A percentile compares a stretch with the other conserved stretches of the same genome.
These are phyloP conservation scores for Starmerella scarabaei DNA, from an alignment of 805 yeast species.

Conservation along the genomic window DNA sequence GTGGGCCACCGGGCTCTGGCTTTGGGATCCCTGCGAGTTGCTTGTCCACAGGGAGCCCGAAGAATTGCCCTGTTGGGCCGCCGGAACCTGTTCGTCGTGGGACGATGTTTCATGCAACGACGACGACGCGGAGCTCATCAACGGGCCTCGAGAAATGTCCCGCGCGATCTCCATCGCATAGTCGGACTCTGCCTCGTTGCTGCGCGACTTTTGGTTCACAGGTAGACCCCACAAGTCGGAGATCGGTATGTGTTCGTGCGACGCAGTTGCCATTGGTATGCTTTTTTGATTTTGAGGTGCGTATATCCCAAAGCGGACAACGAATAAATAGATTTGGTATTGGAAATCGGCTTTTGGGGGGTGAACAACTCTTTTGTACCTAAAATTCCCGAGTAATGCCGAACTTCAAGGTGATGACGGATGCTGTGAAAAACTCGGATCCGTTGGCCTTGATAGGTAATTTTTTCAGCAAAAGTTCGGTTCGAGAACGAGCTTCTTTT, in stretches of 20 bases:
- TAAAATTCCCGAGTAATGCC: neutral
- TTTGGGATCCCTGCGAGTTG: neutral
- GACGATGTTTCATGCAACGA: neutral
- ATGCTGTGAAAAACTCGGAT: too few species aligned
- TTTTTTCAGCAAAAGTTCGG: too few species aligned
- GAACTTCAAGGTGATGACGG: neutral
- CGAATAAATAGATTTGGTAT: too few species aligned
- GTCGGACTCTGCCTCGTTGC: constrained; percentile 10
- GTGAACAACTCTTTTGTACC: neutral
- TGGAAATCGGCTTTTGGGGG: too few species aligned
- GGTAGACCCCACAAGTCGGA: constrained; percentile 23
- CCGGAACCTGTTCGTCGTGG: constrained; percentile 3
- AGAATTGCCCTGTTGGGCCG: neutral
- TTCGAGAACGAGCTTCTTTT: too few species aligned
- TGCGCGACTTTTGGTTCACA: constrained; percentile 2
- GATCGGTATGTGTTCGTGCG: constrained; percentile 22
- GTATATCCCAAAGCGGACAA: too few species aligned
- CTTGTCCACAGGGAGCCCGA: neutral
- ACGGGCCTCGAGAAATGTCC: constrained; percentile 18
- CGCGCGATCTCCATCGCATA: constrained; percentile 14
- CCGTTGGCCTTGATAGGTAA: too few species aligned
- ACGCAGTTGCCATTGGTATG: constrained; percentile 23
- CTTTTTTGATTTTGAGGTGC: too few species aligned
- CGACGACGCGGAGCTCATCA: constrained; percentile 19
- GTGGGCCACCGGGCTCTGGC: too few species aligned